Evolutionary conservation across 768 basidiomycete species (phyloP).

Genomic region (Cyclocybe aegerita): DNA sequence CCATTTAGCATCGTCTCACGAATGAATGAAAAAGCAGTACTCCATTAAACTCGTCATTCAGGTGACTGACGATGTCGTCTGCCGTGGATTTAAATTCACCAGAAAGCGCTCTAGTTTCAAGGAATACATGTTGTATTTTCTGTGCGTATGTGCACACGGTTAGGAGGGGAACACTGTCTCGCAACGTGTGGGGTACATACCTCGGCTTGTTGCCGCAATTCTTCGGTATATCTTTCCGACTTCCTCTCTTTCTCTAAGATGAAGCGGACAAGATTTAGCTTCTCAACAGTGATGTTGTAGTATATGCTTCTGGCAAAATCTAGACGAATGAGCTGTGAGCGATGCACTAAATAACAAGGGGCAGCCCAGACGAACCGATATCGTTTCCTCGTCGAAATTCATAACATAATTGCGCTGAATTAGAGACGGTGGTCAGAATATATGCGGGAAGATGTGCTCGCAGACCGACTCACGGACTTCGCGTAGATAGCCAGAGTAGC

Average conservation of each 20-base stretch:
- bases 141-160: background rate
- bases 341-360: constrained; percentile 1
- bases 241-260: constrained; percentile 44
- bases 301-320: constrained; percentile 60
- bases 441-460: constrained; percentile 5
- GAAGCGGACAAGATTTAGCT: constrained; percentile 46
- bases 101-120: background rate
- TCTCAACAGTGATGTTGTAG: constrained; percentile 61
- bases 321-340: constrained; percentile 3
- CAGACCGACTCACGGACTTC: constrained; percentile 61
- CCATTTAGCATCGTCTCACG: no score
- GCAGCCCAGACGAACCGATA: constrained; percentile 47
- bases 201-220: constrained; percentile 6
- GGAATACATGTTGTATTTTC: background rate
- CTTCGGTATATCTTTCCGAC: constrained; percentile 15
- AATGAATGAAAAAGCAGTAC: no score
- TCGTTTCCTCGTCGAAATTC: constrained; percentile 75
- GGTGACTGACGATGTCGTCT: background rate
- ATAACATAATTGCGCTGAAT: constrained; percentile 70
- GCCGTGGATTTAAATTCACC: background rate
- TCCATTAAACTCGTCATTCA: no score
- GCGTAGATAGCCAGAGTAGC: constrained; percentile 80
- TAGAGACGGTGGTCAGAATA: constrained; percentile 6
- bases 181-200: background rate
- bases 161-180: background rate